phyloP scores from a whole-genome alignment of 305 asterid genomes.

The Fraxinus latifolia region DNA sequence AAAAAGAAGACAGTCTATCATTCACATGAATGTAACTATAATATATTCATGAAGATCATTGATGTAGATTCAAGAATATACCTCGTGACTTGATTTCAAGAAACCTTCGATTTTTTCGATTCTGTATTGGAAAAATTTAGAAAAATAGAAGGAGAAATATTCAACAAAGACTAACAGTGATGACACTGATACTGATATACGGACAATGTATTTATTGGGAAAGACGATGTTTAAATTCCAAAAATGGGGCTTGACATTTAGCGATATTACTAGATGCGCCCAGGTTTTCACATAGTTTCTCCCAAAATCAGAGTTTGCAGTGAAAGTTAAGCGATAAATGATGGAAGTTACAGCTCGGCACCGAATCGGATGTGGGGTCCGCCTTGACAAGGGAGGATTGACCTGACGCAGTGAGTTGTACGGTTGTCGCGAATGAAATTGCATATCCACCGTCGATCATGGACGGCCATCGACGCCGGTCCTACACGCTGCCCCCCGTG shows the following conservation, averaged over 20 bases:
- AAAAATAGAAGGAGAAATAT: not conserved
- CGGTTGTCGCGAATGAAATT: not conserved
- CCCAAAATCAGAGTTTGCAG: not conserved
- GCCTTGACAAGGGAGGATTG: not conserved
- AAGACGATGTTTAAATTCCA: constrained; percentile 20
- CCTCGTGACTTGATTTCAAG: not conserved
- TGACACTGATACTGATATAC: not conserved
- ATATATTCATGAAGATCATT: not conserved
- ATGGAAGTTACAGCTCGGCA: constrained; percentile 37
- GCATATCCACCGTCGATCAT: not conserved
- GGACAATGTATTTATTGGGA: constrained; percentile 31
- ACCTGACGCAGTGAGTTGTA: not conserved
- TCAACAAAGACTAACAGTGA: not conserved
- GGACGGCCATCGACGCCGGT: not conserved
- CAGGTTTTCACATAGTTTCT: not conserved
- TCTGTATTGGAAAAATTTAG: not conserved
- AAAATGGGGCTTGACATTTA: constrained; percentile 24
- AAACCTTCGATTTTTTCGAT: not conserved
- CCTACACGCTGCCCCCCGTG: not conserved
- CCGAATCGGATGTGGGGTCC: constrained; percentile 39
- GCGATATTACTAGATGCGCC: constrained; percentile 29
- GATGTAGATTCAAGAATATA: not conserved
- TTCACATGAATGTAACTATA: not conserved
- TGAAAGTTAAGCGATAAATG: constrained; percentile 14
- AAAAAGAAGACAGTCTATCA: not conserved